Evolutionary conservation across 768 basidiomycete species (phyloP).

Genomic region (Trametes sanguinea): DNA sequence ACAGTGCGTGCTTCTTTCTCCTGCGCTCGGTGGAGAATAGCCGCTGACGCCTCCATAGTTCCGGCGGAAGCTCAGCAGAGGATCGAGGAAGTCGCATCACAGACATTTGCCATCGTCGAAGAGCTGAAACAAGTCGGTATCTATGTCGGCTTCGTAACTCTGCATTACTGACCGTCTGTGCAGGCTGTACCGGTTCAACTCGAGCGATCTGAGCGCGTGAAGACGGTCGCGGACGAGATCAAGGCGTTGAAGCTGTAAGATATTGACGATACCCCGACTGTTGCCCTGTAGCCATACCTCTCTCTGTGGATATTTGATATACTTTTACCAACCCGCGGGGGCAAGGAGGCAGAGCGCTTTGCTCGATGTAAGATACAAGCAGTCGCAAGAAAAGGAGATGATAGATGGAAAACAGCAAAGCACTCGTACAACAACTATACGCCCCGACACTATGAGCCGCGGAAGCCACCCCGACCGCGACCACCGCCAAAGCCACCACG

Average conservation of each 20-base stretch:
- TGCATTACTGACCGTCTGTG: background rate
- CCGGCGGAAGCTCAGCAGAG: conserved; percentile 22
- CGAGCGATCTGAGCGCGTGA: conserved; percentile 51
- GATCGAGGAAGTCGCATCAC: conserved; percentile 31
- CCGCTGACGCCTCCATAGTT: conserved; percentile 9
- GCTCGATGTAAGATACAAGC: conserved; percentile 10
- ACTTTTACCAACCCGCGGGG: background rate
- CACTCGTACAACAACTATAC: conserved; percentile 14
- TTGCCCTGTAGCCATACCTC: conserved; percentile 9
- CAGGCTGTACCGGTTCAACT: conserved; percentile 52
- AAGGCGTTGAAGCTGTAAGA: conserved; percentile 50
- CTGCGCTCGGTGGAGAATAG: background rate
- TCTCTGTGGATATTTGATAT: background rate
- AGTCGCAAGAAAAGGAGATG: background rate
- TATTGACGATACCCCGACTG: conserved; percentile 3
- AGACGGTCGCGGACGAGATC: conserved; percentile 48
- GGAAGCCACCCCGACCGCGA: conserved; percentile 44
- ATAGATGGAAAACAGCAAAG: conserved; percentile 5
- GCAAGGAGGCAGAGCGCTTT: background rate
- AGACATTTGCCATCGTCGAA: conserved; percentile 44
- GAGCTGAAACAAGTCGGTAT: conserved; percentile 54
- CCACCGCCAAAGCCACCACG: conserved; percentile 41
- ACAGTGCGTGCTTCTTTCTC: conserved; percentile 21
- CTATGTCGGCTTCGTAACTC: background rate
- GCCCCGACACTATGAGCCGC: conserved; percentile 45